Base-by-base conservation (phyloP, 2,329 filamentous ascomycete species). In the Zopfia rhizophila region DNA sequence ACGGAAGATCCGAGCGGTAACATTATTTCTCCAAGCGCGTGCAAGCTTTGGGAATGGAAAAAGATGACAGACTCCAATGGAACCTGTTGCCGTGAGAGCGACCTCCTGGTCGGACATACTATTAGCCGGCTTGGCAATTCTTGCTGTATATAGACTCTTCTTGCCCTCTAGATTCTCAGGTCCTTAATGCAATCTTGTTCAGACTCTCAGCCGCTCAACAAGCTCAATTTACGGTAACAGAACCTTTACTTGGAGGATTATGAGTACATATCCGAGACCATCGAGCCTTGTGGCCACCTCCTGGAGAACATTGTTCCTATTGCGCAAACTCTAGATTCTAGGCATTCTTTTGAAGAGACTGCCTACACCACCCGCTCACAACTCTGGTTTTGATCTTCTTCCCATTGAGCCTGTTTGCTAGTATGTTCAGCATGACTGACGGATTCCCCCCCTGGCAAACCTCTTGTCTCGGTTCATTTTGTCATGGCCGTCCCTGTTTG, bases 361-460 rank as follows among this genome's bases (percentile, higher is more conserved):
- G 44, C 51, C 3, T 53, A 58, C 22, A 54, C 61, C 21, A 56
- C 18, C 12, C 53, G 57, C 1, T 64, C 22, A 64, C 60, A 2
- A 30, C 56, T 17, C 43, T 63, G 5, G 59, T 58, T 2, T 39
- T 64, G 10, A 29, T 62, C 2, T 63, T 64, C 27, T 51, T 64
- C 2, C 60, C 60, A 0, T 31, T 61, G 25, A 58, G 35, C 1
- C 63, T 46, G 37, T 35, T 58, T 0, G 48, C 57, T 1, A 54
- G 56, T 37, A 19, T 62, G 2, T 62, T 63, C 38, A 62, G 59
- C 32, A 63, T 64, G 60, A 54, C 43, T 30, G 18, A n/a, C 23
- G 1, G 23, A 50, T 12, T 28, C 38, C 28, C 16, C 32, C 18
- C 57, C 55, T 2, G 53, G 55, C 1, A 38, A 40, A 7, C 5